These are phyloP conservation scores for Aspergillus costaricaensis DNA, from an alignment of 2,329 filamentous ascomycete genomes.

Conservation along the genomic window DNA sequence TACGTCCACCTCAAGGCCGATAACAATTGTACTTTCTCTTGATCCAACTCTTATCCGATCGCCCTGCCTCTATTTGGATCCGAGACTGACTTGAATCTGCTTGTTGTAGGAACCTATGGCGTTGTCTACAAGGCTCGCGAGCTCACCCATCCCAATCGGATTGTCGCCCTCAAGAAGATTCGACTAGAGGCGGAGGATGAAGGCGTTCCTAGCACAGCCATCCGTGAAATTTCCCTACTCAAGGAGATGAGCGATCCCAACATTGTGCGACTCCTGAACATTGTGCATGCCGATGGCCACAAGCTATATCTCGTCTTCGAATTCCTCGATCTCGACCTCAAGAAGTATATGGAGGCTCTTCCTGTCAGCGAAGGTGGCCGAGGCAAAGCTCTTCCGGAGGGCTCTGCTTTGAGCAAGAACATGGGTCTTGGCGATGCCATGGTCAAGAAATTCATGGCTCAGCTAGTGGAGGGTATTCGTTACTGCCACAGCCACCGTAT, in stretches of 20 bases:
- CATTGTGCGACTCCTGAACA: constrained; percentile 85
- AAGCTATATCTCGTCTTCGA: constrained; percentile 94
- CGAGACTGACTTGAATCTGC: not conserved
- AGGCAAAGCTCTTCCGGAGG: constrained; percentile 81
- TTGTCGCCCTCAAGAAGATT: constrained; percentile 94
- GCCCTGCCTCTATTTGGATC: not conserved
- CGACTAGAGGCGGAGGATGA: constrained; percentile 93
- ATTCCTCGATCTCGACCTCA: constrained; percentile 86
- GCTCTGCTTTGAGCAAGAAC: constrained; percentile 64
- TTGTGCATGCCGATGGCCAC: constrained; percentile 90
- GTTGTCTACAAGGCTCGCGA: constrained; percentile 94
- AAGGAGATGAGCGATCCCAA: constrained; percentile 94
- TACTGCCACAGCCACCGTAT: constrained; percentile 90
- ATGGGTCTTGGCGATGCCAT: constrained; percentile 76
- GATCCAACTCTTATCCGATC: not conserved
- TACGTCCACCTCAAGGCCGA: constrained; percentile 46
- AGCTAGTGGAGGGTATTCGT: constrained; percentile 78
- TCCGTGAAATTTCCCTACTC: constrained; percentile 89
- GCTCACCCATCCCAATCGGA: constrained; percentile 76
- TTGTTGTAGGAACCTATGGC: constrained; percentile 75
- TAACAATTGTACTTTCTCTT: not conserved
- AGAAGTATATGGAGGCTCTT: constrained; percentile 94
- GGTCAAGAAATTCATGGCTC: constrained; percentile 91
- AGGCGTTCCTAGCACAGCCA: constrained; percentile 87
- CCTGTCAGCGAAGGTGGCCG: constrained; percentile 81